Evolutionary conservation across 2,329 filamentous ascomycete species (phyloP).

Genomic region (Calonectria pseudoreteaudii): DNA sequence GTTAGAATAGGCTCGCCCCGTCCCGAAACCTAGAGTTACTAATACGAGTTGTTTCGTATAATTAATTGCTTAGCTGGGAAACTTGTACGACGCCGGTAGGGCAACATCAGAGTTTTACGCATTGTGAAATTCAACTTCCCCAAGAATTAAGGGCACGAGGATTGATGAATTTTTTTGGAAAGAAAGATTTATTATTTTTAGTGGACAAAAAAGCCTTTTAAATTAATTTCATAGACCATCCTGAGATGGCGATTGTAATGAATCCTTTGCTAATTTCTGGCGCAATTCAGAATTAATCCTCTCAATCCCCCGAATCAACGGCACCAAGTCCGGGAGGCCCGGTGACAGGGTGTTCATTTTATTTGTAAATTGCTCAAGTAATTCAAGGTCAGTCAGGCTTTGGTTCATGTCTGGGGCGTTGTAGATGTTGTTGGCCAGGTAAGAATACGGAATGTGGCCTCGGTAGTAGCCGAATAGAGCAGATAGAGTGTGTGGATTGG

Average conservation of each 20-base stretch:
- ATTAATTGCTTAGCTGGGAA: too few species aligned
- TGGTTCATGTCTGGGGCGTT: not conserved
- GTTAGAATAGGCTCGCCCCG: not conserved
- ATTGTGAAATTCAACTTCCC: not conserved
- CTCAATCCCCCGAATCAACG: not conserved
- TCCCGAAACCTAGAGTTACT: not conserved
- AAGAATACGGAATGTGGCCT: not conserved
- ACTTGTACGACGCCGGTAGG: too few species aligned
- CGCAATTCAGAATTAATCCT: not conserved
- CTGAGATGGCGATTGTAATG: not conserved
- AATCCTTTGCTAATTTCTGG: not conserved
- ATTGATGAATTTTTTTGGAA: not conserved
- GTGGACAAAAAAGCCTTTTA: not conserved
- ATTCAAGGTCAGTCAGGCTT: not conserved
- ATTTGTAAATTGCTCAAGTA: not conserved
- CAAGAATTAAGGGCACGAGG: not conserved
- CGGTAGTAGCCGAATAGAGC: not conserved
- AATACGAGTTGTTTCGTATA: too few species aligned
- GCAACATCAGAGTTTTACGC: not conserved
- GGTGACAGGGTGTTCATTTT: not conserved
- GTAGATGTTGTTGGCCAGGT: not conserved
- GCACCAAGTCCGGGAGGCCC: not conserved
- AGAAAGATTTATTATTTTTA: not conserved
- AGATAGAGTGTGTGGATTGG: not conserved
- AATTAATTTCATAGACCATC: not conserved